Evolutionary conservation across 2,329 filamentous ascomycete species (phyloP), one percentile per base, ranked within the genome.

Genomic region (Cladosporium sp.): DNA sequence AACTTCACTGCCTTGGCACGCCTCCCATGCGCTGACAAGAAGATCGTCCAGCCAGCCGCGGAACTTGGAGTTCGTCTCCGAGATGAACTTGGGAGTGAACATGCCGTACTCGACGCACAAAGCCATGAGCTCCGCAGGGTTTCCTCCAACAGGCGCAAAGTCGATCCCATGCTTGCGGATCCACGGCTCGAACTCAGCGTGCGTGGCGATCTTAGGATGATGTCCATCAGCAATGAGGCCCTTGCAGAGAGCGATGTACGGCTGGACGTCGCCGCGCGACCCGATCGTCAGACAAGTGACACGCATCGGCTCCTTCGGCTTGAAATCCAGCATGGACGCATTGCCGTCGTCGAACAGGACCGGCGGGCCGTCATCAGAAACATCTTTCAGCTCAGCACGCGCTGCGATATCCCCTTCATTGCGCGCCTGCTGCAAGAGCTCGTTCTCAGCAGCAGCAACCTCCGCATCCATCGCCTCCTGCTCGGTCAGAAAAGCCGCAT

Each of bases 51-150:
- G 84, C 91, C 93, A 98, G n/a, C 84, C 86, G 50, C 93, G 86
- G 71, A 97, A 96, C 61, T 88, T 91, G 6, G 80, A 77, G 54
- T 87, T 92, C 35, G 92, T 91, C 68, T 96, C 91, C 54, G 82
- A 85, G 52, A 98, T 74, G 69, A 98, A 98, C 0, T 88, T 85
- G 62, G 87, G 87, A 0, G 93, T 97, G 66, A 98, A 98, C 73
- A 95, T 97, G 63, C 93, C 93, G 65, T 97, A 89, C 66, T 97
- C 90, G 45, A 97, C 92, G 65, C 93, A 98, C 38, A 98, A 83
- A 1, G 86, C 82, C 92, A 98, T 97, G 43, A 98, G 78, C 70
- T 97, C 92, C 32, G 84, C 89, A 1, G 93, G 93, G 64, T 98
- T 90, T 32, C 93, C 93, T 56, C 86, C 90, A 0, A 98, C 86